Conservation (phyloP, 1,284 basidiomycete species). For the Heterobasidion irregulare region DNA sequence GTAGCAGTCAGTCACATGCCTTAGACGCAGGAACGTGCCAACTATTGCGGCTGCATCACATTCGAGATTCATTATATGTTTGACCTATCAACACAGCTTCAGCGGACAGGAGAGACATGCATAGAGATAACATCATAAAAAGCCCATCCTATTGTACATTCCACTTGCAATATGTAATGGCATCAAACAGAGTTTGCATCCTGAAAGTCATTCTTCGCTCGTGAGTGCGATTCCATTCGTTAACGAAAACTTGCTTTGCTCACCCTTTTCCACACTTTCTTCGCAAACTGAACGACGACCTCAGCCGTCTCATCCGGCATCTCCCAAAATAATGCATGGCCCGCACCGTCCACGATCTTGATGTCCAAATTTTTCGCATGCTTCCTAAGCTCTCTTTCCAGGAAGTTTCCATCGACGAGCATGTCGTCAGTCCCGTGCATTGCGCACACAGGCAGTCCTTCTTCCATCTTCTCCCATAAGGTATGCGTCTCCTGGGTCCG, state of each 20-base stretch:
- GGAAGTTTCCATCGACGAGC: background rate
- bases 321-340: background rate
- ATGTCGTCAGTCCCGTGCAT: background rate
- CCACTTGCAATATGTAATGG: too few relatives aligned
- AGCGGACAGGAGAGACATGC: too few relatives aligned
- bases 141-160: too few relatives aligned
- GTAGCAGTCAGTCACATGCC: too few relatives aligned
- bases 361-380: background rate
- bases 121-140: too few relatives aligned
- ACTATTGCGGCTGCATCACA: too few relatives aligned
- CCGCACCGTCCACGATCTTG: background rate
- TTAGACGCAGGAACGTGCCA: too few relatives aligned
- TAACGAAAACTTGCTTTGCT: background rate
- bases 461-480: background rate
- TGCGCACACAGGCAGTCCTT: background rate
- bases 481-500: background rate
- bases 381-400: background rate
- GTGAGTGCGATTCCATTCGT: too few relatives aligned
- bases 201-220: too few relatives aligned
- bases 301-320: background rate
- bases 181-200: too few relatives aligned
- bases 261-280: background rate
- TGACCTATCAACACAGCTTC: too few relatives aligned
- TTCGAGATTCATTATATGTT: too few relatives aligned
- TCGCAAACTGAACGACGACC: background rate